Percentiles rank a stretch among this genome's conserved stretches.
Evolutionary conservation across 176 grass and related monocot species (phyloP).

Genomic region (Triticum urartu): DNA sequence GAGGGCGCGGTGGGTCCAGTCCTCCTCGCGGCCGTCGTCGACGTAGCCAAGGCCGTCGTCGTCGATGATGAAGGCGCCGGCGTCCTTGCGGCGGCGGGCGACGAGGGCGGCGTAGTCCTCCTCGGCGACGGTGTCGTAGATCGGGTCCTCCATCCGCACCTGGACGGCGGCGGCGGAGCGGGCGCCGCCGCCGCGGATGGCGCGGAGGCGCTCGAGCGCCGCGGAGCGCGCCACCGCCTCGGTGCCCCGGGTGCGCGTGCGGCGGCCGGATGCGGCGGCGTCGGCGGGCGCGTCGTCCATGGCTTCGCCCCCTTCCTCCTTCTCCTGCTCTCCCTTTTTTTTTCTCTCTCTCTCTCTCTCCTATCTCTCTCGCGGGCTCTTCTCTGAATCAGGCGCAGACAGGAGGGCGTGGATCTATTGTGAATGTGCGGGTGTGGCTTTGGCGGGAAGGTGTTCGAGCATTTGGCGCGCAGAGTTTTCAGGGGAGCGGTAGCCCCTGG

Average conservation of each 20-base stretch:
- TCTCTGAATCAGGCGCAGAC: not conserved
- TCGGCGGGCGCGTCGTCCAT: slow-evolving; percentile 47
- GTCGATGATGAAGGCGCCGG: slow-evolving; percentile 72
- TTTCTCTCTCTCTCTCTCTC: not conserved
- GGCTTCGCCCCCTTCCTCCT: not conserved
- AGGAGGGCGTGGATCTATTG: not conserved
- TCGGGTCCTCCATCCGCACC: slow-evolving; percentile 79
- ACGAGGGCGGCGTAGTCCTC: slow-evolving; percentile 87
- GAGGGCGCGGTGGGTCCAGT: slow-evolving; percentile 67
- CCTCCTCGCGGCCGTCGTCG: slow-evolving; percentile 93
- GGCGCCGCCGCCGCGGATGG: slow-evolving; percentile 35
- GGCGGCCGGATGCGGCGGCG: slow-evolving; percentile 46
- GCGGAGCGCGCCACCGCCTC: slow-evolving; percentile 52
- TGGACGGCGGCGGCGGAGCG: slow-evolving; percentile 42
- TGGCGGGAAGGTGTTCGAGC: slow-evolving; percentile 51
- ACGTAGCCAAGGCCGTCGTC: slow-evolving; percentile 86
- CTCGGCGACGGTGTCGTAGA: slow-evolving; percentile 87
- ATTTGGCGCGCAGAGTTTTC: slow-evolving; percentile 49
- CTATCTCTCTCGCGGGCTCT: not conserved
- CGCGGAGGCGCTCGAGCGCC: slow-evolving; percentile 64
- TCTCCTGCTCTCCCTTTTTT: not conserved
- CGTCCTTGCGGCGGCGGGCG: slow-evolving; percentile 63
- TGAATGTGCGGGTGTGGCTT: not conserved
- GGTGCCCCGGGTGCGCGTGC: slow-evolving; percentile 47
- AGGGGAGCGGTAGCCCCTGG: not conserved